Base-by-base conservation (phyloP, 2,329 filamentous ascomycete species). In the Diaporthe aspalathi region DNA sequence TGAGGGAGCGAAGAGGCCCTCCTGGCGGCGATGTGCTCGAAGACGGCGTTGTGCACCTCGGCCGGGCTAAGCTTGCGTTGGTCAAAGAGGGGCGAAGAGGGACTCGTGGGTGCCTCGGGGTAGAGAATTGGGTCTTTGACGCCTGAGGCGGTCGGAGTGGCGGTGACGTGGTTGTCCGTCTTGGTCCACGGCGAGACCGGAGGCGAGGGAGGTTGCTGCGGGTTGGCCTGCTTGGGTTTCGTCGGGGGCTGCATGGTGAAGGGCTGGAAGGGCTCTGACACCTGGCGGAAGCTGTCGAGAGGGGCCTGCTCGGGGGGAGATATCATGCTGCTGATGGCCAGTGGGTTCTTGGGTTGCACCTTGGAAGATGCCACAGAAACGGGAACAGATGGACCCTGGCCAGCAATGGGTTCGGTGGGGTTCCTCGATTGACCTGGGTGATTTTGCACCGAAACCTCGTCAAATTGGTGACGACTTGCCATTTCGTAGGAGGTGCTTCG, bases 51-150 rank as follows among this genome's bases (percentile, higher is more conserved):
- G 74, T 83, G 81, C 17, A 70, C 71, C n/a, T 73, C 74, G 8
- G 60, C 60, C 11, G 68, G 68, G 45, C 83, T 79, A 5, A 83
- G 79, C 12, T 83, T 80, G 22, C 81, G 75, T 50, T 86, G 83
- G 43, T 80, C 77, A 74, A 90, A 91, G 24, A 90, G 80, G 14
- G 82, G 81, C 70, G 87, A 83, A 3, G 83, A 78, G 7, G 84
- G 81, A 54, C 83, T 83, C 14, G 80, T 75, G 3, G 80, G 60
- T 49, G 78, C 71, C 16, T 89, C 86, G 12, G 89, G 88, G 74
- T 88, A 91, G 40, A 91, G 80, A 43, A 91, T 89, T 2, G 89
- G 89, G 73, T 91, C 89, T 74, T 84, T 83, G 68, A 84, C 78
- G 12, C 74, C 72, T 50, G 57, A 67, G 27, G 69, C 70, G 29